Percentiles rank a stretch among this genome's conserved stretches.
Conservation (phyloP, 768 basidiomycete genomes). For the Termitomyces titanicus region DNA sequence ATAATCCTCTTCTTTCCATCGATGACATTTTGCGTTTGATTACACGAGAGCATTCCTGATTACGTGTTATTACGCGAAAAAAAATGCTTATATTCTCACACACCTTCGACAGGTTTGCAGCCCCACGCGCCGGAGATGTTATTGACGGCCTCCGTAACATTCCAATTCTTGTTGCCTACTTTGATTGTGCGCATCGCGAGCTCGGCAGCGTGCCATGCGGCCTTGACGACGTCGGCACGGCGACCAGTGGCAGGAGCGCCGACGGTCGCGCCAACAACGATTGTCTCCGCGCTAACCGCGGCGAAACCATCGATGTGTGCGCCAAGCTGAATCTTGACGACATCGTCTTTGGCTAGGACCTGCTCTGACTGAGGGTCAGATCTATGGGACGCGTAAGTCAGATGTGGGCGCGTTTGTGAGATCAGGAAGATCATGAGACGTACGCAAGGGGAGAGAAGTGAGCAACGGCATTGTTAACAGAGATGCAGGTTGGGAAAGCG, state of each 20-base stretch:
- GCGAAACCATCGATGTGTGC: conserved; percentile 99
- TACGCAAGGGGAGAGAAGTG: conserved; percentile 96
- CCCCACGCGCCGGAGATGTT: conserved; percentile 69
- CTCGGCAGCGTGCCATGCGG: conserved; percentile 92
- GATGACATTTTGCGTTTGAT: conserved; percentile 90
- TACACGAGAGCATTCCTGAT: conserved; percentile 90
- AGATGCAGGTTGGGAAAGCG: conserved; percentile 92
- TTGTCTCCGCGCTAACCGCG: conserved; percentile 88
- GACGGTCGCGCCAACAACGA: conserved; percentile 79
- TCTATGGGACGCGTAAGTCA: conserved; percentile 31
- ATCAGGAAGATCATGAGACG: conserved; percentile 33
- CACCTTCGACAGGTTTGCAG: conserved; percentile 94
- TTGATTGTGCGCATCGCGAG: conserved; percentile 88
- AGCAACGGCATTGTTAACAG: conserved; percentile 92
- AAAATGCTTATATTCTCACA: conserved; percentile 13
- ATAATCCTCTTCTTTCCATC: conserved; percentile 97
- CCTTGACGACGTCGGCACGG: conserved; percentile 89
- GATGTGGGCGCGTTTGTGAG: conserved; percentile 6
- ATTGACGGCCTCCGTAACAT: conserved; percentile 81
- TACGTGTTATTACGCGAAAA: background rate
- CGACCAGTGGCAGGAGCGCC: conserved; percentile 77
- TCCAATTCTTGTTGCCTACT: conserved; percentile 94
- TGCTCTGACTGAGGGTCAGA: conserved; percentile 72
- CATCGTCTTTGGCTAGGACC: conserved; percentile 76
- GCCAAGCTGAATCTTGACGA: conserved; percentile 95